Evolutionary conservation across 352 stramenopile species (phyloP).

Genomic region (Pythium monospermum): DNA sequence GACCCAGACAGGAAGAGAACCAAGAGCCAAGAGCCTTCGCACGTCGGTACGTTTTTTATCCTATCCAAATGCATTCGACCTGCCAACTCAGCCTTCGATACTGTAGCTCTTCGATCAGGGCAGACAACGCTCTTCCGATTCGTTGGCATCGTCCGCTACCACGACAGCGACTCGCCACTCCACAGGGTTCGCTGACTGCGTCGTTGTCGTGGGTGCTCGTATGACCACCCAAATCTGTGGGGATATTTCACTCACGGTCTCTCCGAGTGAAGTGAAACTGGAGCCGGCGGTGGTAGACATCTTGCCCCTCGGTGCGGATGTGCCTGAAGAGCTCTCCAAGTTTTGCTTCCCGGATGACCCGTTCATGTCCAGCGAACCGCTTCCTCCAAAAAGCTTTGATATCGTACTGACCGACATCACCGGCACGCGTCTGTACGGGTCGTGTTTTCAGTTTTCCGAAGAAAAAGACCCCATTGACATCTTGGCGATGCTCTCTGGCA

Average conservation of each 20-base stretch:
- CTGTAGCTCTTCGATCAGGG: constrained; percentile 12
- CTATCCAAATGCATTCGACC: not conserved
- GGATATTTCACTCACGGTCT: constrained; percentile 31
- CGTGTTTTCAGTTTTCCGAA: constrained; percentile 63
- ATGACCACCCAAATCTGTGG: constrained; percentile 30
- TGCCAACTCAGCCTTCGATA: not conserved
- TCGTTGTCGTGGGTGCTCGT: constrained; percentile 52
- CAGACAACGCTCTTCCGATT: constrained; percentile 2
- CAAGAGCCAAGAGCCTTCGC: constrained; percentile 11
- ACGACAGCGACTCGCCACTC: too few species aligned
- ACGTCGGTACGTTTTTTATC: constrained; percentile 10
- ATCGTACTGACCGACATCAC: constrained; percentile 74
- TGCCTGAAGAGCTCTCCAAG: constrained; percentile 65
- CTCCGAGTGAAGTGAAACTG: constrained; percentile 40
- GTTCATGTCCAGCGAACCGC: constrained; percentile 34
- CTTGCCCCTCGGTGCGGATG: constrained; percentile 30
- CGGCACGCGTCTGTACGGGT: constrained; percentile 43
- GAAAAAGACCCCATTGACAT: constrained; percentile 58
- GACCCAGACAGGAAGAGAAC: constrained; percentile 4
- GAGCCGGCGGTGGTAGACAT: constrained; percentile 52
- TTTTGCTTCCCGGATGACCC: constrained; percentile 68
- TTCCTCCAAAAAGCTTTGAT: constrained; percentile 47
- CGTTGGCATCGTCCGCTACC: constrained; percentile 1
- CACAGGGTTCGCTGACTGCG: constrained; percentile 40
- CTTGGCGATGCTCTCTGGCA: constrained; percentile 46